phyloP scores from a whole-genome alignment of 805 yeast genomes.

The Cyberlindnera suaveolens region DNA sequence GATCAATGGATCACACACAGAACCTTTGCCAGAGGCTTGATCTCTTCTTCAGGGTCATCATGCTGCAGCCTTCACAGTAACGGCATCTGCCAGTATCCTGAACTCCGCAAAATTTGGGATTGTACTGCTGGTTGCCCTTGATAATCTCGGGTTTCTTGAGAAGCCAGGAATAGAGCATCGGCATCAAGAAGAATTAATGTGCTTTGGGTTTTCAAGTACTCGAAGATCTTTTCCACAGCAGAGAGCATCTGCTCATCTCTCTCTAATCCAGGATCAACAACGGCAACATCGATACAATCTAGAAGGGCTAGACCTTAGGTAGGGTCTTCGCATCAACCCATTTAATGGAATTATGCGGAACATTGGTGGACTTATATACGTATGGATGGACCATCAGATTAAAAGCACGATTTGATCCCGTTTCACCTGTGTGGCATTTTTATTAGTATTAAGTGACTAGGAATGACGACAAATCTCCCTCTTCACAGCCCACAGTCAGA shows the following conservation, averaged over 20 bases:
- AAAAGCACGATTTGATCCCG: constrained; percentile 80
- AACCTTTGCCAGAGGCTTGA: too few relatives aligned
- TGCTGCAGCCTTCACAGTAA: constrained; percentile 31
- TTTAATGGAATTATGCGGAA: too few relatives aligned
- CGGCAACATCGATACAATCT: constrained; percentile 68
- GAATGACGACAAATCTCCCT: constrained; percentile 29
- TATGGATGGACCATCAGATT: constrained; percentile 97
- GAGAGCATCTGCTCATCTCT: constrained; percentile 65
- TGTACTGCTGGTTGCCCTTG: too few relatives aligned
- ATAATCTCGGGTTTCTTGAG: constrained; percentile 52
- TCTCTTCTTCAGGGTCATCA: constrained; percentile 15
- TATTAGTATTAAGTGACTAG: too few relatives aligned
- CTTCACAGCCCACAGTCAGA: constrained; percentile 91
- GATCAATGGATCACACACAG: too few relatives aligned
- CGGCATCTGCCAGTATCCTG: too few relatives aligned
- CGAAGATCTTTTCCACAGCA: constrained; percentile 49
- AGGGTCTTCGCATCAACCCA: constrained; percentile 39
- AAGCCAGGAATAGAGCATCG: constrained; percentile 70
- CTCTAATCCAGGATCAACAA: constrained; percentile 93
- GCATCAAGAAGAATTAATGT: constrained; percentile 85
- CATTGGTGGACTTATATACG: constrained; percentile 41
- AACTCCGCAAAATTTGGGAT: too few relatives aligned
- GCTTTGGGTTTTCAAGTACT: constrained; percentile 43
- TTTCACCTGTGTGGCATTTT: too few relatives aligned
- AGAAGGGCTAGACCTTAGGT: constrained; percentile 51